A percentile compares a stretch with the other conserved stretches of the same genome.
Conservation (phyloP, 495 filamentous ascomycete species). For the Baudoinia panamericana region DNA sequence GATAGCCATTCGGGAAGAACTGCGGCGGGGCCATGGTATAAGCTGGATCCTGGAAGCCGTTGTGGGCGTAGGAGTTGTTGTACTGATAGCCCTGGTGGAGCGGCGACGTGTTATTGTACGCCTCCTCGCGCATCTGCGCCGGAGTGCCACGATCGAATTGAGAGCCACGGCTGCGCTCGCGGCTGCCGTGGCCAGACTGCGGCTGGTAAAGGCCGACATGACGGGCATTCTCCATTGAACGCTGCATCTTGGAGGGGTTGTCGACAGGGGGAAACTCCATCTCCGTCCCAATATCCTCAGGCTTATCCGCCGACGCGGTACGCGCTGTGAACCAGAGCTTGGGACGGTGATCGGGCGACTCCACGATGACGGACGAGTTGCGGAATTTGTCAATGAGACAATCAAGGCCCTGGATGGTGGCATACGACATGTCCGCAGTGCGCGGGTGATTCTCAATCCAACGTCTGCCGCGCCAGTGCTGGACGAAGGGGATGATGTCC, state of each 20-base stretch:
- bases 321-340: slow-evolving; percentile 43
- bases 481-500: slow-evolving; percentile 21
- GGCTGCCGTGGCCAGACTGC: neutral
- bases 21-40: neutral
- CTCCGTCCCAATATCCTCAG: slow-evolving; percentile 40
- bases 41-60: neutral
- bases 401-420: slow-evolving; percentile 84
- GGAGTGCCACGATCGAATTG: slow-evolving; percentile 63
- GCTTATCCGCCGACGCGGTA: slow-evolving; percentile 33
- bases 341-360: slow-evolving; percentile 65
- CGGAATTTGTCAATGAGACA: slow-evolving; percentile 87
- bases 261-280: slow-evolving; percentile 63
- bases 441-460: slow-evolving; percentile 56
- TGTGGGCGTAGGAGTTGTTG: slow-evolving; percentile 4
- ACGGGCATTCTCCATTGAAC: slow-evolving; percentile 73
- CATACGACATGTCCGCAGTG: slow-evolving; percentile 82
- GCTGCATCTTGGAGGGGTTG: slow-evolving; percentile 72
- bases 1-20: neutral
- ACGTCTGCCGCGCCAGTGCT: slow-evolving; percentile 28
- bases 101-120: neutral
- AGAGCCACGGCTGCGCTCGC: slow-evolving; percentile 52
- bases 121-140: slow-evolving; percentile 13
- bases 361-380: slow-evolving; percentile 89
- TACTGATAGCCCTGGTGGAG: neutral
- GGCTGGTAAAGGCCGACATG: slow-evolving; percentile 49